A percentile compares a stretch with the other conserved stretches of the same genome.
These are phyloP conservation scores for Leishmania turanica DNA, from an alignment of 208 protist genomes.

Conservation along the genomic window DNA sequence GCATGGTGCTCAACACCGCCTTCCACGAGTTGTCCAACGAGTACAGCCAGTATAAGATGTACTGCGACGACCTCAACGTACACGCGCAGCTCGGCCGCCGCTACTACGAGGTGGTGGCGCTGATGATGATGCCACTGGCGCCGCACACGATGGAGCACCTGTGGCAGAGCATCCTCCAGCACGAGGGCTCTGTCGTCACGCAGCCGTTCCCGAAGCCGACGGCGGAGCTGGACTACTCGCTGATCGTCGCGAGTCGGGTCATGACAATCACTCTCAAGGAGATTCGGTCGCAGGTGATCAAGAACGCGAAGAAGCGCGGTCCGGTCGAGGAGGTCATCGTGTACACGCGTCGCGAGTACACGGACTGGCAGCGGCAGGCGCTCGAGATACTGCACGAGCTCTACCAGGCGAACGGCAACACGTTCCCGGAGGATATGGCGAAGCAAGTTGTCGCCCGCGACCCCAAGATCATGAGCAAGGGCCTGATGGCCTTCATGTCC, in stretches of 20 bases:
- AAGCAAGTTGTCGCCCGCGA: conserved; percentile 44
- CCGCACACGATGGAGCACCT: conserved; percentile 97
- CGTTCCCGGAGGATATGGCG: conserved; percentile 70
- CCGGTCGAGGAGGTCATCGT: conserved; percentile 65
- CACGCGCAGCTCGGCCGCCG: conserved; percentile 72
- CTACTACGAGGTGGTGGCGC: conserved; percentile 94
- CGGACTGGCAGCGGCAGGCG: conserved; percentile 81
- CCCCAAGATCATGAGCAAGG: conserved; percentile 55
- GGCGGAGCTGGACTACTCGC: conserved; percentile 75
- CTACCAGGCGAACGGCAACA: conserved; percentile 49
- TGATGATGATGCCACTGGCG: conserved; percentile 96
- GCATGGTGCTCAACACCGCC: conserved; percentile 94
- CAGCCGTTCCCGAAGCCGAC: conserved; percentile 64
- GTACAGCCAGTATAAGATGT: conserved; percentile 94
- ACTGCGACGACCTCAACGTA: conserved; percentile 73
- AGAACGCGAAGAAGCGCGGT: conserved; percentile 81
- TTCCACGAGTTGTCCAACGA: conserved; percentile 95
- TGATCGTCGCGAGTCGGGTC: conserved; percentile 72
- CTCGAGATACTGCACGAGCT: conserved; percentile 68
- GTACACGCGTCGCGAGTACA: conserved; percentile 71
- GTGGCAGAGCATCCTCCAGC: conserved; percentile 89
- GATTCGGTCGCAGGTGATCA: conserved; percentile 81
- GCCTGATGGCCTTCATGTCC: conserved; percentile 90
- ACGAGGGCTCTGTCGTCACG: conserved; percentile 62
- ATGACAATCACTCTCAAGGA: conserved; percentile 88